phyloP scores from a whole-genome alignment of 2,329 filamentous ascomycete genomes.

The Nannizziopsis arthrosporioides region DNA sequence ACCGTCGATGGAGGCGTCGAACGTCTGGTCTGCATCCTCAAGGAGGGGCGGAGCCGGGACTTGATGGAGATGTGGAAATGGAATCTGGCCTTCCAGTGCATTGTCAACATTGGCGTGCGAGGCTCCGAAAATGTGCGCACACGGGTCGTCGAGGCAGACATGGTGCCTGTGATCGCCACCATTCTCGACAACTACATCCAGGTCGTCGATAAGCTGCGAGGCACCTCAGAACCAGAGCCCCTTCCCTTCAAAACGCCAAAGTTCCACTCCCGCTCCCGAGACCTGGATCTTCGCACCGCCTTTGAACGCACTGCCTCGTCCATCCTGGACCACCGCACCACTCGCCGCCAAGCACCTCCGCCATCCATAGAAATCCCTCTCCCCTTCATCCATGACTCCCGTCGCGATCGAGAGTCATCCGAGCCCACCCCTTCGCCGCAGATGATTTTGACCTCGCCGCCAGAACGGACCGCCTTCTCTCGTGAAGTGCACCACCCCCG shows the following conservation, averaged over 20 bases:
- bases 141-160: slow-evolving; percentile 92
- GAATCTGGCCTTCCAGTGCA: slow-evolving; percentile 97
- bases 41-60: slow-evolving; percentile 91
- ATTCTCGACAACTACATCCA: slow-evolving; percentile 98
- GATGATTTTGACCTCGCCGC: slow-evolving; percentile 57
- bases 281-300: slow-evolving; percentile 24
- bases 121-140: slow-evolving; percentile 91
- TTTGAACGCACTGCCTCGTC: slow-evolving; percentile 42
- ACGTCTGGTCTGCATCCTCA: slow-evolving; percentile 89
- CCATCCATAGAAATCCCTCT: slow-evolving; percentile 69
- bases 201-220: slow-evolving; percentile 81
- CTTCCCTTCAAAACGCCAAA: slow-evolving; percentile 31
- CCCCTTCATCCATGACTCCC: slow-evolving; percentile 40
- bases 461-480: slow-evolving; percentile 56
- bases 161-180: slow-evolving; percentile 97
- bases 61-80: slow-evolving; percentile 99
- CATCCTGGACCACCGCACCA: slow-evolving; percentile 46
- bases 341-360: slow-evolving; percentile 68
- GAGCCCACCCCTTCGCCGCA: slow-evolving; percentile 53
- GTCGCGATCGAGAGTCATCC: slow-evolving; percentile 41
- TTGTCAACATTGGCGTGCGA: slow-evolving; percentile 95
- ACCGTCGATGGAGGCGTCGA: slow-evolving; percentile 98
- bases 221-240: slow-evolving; percentile 70
- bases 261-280: slow-evolving; percentile 19
- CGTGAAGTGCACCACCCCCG: slow-evolving; percentile 40